Evolutionary conservation across 2,329 filamentous ascomycete species (phyloP).

Genomic region (Ceratocystiopsis sp.): DNA sequence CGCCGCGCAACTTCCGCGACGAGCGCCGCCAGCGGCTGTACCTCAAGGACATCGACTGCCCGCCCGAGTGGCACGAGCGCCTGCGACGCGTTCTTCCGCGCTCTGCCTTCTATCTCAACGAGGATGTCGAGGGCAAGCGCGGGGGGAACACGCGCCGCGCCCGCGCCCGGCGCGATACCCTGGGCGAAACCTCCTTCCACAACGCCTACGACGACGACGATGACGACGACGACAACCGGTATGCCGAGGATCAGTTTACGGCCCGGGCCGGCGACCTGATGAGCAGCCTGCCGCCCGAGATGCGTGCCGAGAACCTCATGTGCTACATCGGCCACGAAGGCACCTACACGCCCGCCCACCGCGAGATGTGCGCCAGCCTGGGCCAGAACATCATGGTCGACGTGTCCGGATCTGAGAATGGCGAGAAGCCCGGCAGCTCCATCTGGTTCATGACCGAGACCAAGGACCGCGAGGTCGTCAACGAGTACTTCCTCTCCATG

Average conservation of each 20-base stretch:
- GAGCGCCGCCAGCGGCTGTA: conserved; percentile 75
- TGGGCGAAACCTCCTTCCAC: no score
- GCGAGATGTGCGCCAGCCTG: conserved; percentile 92
- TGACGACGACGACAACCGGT: conserved; percentile 16
- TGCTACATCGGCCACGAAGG: conserved; percentile 97
- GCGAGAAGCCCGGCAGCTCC: conserved; percentile 72
- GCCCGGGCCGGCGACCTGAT: conserved; percentile 79
- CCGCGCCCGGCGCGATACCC: no score
- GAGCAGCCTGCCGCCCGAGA: conserved; percentile 71
- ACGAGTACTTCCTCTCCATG: conserved; percentile 85
- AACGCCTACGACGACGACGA: not conserved
- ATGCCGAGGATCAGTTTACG: conserved; percentile 33
- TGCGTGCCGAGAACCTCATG: conserved; percentile 94
- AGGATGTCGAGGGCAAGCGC: conserved; percentile 37
- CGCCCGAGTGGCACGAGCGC: conserved; percentile 67
- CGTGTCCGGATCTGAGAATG: conserved; percentile 54
- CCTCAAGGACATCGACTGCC: conserved; percentile 93
- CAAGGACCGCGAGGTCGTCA: conserved; percentile 76
- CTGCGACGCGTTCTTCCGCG: conserved; percentile 63
- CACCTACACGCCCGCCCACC: conserved; percentile 86
- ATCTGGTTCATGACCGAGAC: conserved; percentile 99
- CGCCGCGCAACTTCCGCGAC: conserved; percentile 56
- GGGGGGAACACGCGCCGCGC: conserved; percentile 11
- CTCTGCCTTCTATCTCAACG: conserved; percentile 79
- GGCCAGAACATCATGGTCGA: conserved; percentile 99